Percentiles rank a stretch among this genome's conserved stretches.
phyloP scores from a whole-genome alignment of 164 flowering plant genomes.

The Pachysandra terminalis region DNA sequence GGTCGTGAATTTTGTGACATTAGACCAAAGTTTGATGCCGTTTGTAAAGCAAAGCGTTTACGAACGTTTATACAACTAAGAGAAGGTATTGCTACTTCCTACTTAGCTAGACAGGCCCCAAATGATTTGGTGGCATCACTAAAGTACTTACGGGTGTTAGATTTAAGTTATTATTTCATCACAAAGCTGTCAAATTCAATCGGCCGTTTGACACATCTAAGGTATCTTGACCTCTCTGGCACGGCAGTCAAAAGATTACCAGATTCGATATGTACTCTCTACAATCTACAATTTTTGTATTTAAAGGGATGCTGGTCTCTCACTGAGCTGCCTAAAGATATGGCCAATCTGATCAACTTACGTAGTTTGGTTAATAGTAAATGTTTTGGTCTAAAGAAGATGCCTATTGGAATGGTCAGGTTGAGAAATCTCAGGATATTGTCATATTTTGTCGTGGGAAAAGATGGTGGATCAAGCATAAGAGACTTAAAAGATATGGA shows the following conservation, averaged over 20 bases:
- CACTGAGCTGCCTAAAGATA: constrained; percentile 14
- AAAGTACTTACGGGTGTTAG: constrained; percentile 16
- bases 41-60: constrained; percentile 10
- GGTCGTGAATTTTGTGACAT: neutral
- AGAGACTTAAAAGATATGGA: constrained; percentile 19
- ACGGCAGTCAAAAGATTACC: constrained; percentile 24
- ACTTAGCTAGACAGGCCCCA: constrained; percentile 1
- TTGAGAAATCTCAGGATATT: constrained; percentile 22
- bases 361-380: constrained; percentile 16
- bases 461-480: constrained; percentile 12
- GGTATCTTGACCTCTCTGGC: constrained; percentile 28
- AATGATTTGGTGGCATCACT: constrained; percentile 15
- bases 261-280: constrained; percentile 17
- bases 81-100: neutral
- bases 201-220: constrained; percentile 22
- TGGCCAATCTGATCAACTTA: constrained; percentile 19
- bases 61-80: constrained; percentile 15
- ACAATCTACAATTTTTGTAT: constrained; percentile 28
- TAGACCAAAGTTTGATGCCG: constrained; percentile 9
- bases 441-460: constrained; percentile 10
- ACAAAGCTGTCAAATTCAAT: constrained; percentile 13
- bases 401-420: constrained; percentile 16
- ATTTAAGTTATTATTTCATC: constrained; percentile 7
- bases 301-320: constrained; percentile 20
- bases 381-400: neutral